Evolutionary conservation across 768 basidiomycete genomes (phyloP).

Genomic region (Leccinum boreale): DNA sequence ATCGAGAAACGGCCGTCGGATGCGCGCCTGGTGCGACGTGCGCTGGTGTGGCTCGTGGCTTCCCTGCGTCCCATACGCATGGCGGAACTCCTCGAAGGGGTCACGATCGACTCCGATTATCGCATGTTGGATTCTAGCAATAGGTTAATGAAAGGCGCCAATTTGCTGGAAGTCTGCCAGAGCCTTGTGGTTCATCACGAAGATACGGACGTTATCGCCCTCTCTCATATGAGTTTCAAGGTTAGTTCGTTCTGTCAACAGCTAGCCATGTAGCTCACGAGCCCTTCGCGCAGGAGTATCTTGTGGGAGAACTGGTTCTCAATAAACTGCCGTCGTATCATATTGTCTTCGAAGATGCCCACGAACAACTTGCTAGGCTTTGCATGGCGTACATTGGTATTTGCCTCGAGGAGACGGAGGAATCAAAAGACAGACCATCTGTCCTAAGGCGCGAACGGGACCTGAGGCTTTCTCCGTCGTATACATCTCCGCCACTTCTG

Average conservation of each 20-base stretch:
- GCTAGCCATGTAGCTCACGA: background rate
- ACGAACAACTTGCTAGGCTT: conserved; percentile 5
- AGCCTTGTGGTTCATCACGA: conserved; percentile 10
- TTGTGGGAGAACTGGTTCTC: conserved; percentile 3
- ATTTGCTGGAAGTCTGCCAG: conserved; percentile 3
- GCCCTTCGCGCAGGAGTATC: conserved; percentile 9
- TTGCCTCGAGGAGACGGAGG: conserved; percentile 7
- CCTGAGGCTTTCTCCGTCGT: background rate
- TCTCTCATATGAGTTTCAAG: conserved; percentile 17
- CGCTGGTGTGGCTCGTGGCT: conserved; percentile 11
- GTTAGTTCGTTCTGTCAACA: background rate
- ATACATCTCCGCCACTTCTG: background rate
- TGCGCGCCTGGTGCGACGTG: conserved; percentile 1
- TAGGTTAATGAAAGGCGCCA: background rate
- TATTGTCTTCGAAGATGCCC: conserved; percentile 7
- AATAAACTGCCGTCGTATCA: conserved; percentile 2
- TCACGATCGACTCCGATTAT: conserved; percentile 1
- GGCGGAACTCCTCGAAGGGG: conserved; percentile 8
- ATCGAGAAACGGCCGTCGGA: background rate
- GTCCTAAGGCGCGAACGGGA: background rate
- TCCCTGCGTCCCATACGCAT: conserved; percentile 9
- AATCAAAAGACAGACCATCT: background rate
- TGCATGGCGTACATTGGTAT: conserved; percentile 8
- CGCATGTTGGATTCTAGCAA: conserved; percentile 3
- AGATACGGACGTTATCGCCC: conserved; percentile 8